These are phyloP conservation scores for Pseudogymnoascus sp. DNA, from an alignment of 2,329 filamentous ascomycete species.

Conservation along the genomic window DNA sequence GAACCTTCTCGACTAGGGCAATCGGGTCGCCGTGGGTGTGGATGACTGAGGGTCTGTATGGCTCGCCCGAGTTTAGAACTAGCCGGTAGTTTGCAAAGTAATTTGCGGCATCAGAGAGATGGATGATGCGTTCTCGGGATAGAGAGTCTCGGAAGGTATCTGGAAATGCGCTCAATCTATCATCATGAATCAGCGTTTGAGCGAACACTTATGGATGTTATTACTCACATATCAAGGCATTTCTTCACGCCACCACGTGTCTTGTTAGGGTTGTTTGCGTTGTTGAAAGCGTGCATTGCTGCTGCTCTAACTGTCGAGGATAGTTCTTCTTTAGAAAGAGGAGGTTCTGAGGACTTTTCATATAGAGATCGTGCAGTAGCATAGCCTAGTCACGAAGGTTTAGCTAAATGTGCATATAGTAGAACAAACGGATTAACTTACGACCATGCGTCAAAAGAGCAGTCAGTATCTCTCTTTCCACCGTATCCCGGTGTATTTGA, in stretches of 20 bases:
- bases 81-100: slow-evolving; percentile 68
- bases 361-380: slow-evolving; percentile 55
- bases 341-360: slow-evolving; percentile 41
- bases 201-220: neutral
- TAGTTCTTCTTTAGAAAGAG: slow-evolving; percentile 43
- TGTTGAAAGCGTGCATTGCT: slow-evolving; percentile 67
- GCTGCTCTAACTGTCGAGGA: slow-evolving; percentile 54
- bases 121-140: slow-evolving; percentile 48
- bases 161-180: slow-evolving; percentile 57
- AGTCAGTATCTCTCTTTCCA: slow-evolving; percentile 67
- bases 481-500: slow-evolving; percentile 47
- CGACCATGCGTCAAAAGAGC: slow-evolving; percentile 53
- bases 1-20: slow-evolving; percentile 61
- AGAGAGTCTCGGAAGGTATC: slow-evolving; percentile 45
- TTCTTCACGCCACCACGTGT: slow-evolving; percentile 69
- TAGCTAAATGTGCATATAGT: neutral
- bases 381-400: slow-evolving; percentile 40
- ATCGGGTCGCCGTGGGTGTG: slow-evolving; percentile 71
- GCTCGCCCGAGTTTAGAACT: slow-evolving; percentile 70
- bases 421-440: slow-evolving; percentile 32
- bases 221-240: slow-evolving; percentile 62
- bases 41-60: slow-evolving; percentile 69
- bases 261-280: slow-evolving; percentile 72
- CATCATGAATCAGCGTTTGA: neutral
- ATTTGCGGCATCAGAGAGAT: slow-evolving; percentile 65